Percentiles rank a stretch among this genome's conserved stretches.
Conservation (phyloP, 2,329 filamentous ascomycete species). For the Penicillium aurantiogriseum region DNA sequence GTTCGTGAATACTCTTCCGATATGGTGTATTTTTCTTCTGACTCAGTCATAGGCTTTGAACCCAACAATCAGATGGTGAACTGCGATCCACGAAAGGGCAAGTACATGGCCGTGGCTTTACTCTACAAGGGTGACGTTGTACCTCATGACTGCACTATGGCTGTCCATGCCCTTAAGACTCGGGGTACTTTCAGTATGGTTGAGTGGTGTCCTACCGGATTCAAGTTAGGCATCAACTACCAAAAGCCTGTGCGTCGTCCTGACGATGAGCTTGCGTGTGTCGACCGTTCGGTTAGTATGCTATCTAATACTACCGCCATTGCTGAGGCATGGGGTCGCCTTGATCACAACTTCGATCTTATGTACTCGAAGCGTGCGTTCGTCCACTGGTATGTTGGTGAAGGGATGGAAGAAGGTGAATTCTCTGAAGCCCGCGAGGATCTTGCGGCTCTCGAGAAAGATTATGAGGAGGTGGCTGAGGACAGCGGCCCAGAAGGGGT, state of each 20-base stretch:
- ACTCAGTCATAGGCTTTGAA: constrained; percentile 54
- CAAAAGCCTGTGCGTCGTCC: constrained; percentile 57
- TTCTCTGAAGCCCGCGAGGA: constrained; percentile 87
- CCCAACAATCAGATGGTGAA: constrained; percentile 70
- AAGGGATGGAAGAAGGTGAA: constrained; percentile 91
- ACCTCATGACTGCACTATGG: constrained; percentile 60
- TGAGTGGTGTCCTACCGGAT: constrained; percentile 68
- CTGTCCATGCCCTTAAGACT: constrained; percentile 59
- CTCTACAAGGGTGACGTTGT: constrained; percentile 67
- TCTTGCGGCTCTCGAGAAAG: constrained; percentile 78
- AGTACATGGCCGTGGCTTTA: constrained; percentile 67
- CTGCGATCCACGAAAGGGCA: constrained; percentile 64
- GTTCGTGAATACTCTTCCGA: constrained; percentile 37
- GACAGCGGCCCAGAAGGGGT: not conserved
- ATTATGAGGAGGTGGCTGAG: constrained; percentile 78
- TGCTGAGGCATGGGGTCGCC: constrained; percentile 62
- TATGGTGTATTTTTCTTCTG: not conserved
- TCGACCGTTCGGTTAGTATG: constrained; percentile 60
- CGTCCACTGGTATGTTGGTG: constrained; percentile 76
- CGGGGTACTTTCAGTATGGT: constrained; percentile 65
- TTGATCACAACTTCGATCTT: constrained; percentile 67
- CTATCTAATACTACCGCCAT: constrained; percentile 67
- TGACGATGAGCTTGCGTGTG: constrained; percentile 53
- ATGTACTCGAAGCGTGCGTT: constrained; percentile 70
- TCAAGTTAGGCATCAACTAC: constrained; percentile 69